Percentiles rank a stretch among this genome's conserved stretches.
These are phyloP conservation scores for Sclerotinia spermophila DNA, from an alignment of 2,329 filamentous ascomycete species.

Conservation along the genomic window DNA sequence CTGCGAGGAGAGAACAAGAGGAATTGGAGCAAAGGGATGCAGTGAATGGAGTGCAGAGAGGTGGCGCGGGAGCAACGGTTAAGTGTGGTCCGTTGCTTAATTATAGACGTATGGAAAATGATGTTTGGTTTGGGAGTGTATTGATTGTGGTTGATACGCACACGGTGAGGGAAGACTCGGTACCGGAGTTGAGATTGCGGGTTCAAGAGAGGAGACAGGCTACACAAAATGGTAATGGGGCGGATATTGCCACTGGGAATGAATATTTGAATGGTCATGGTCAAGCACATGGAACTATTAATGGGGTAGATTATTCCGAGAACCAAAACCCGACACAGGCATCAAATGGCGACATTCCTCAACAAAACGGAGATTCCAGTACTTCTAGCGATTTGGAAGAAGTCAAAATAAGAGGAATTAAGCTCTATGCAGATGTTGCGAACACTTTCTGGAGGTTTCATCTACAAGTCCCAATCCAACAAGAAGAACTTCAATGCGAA, in stretches of 20 bases:
- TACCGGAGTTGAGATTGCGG: conserved; percentile 56
- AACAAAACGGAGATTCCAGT: background rate
- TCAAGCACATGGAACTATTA: conserved; percentile 32
- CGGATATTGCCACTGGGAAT: conserved; percentile 9
- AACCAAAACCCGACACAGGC: conserved; percentile 21
- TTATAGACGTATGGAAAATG: conserved; percentile 68
- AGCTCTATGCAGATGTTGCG: conserved; percentile 62
- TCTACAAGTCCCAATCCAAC: conserved; percentile 70
- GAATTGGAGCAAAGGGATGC: conserved; percentile 15
- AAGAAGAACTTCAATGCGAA: conserved; percentile 69
- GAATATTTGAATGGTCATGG: conserved; percentile 8
- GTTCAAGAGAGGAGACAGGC: conserved; percentile 25
- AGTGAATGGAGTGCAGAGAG: conserved; percentile 16
- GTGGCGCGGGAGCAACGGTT: conserved; percentile 49
- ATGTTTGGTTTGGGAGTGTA: conserved; percentile 78
- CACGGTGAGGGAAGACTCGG: conserved; percentile 50
- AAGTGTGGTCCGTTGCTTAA: conserved; percentile 73
- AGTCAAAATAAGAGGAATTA: conserved; percentile 48
- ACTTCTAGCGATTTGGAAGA: conserved; percentile 21
- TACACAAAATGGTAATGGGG: conserved; percentile 31
- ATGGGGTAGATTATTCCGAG: conserved; percentile 36
- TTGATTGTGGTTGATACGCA: conserved; percentile 75
- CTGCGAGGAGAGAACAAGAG: conserved; percentile 10
- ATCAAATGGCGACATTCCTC: background rate
- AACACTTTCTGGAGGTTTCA: conserved; percentile 94